Base-by-base conservation (phyloP, 2,329 filamentous ascomycete genomes). In the Fusarium sp. region DNA sequence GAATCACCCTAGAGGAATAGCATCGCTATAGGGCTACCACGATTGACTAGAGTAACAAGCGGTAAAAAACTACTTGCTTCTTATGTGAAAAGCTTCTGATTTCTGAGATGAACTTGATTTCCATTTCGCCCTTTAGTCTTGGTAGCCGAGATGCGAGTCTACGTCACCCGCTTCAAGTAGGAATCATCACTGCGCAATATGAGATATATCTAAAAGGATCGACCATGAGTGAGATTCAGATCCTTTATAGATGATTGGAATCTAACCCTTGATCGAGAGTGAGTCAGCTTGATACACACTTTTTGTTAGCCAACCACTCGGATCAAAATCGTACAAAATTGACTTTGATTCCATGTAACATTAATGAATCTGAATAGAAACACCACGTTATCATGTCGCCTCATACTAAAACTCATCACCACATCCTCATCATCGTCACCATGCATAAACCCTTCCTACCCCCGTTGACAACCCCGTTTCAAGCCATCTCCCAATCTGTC, bases 21-120 rank as follows among this genome's bases (percentile, higher is more conserved):
- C 75, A 79, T 11, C 58, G 77, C 2, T 85, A 85, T 65, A 74
- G 82, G 9, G 77, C 73, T n/a, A 84, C 79, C 2, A 84, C 83
- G 0, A 80, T 75, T 3, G 81, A 85, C 12, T 24, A 58, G 28
- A 57, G 57, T 1, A 67, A 67, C 13, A 67, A 67, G 38, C 42
- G 64, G 63, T 67, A 24, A 38, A 57, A 24, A 3, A 18, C 18
- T 8, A 1, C 24, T 47, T 7, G 9, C 12, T 10, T 15, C 2
- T 21, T 11, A 21, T 20, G 2, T 6, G 18, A 6, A 11, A 9
- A 7, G 2, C 41, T 33, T 7, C 43, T 49, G 21, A 49, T 29
- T 31, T 21, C 7, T 6, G 8, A n/a, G 12, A 18, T 23, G 60
- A 48, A 16, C 63, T 66, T 8, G 63, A 60, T 42, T 66, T 65